Evolutionary conservation across 2,329 filamentous ascomycete genomes (phyloP).

Genomic region (Didymellaceae sp.): DNA sequence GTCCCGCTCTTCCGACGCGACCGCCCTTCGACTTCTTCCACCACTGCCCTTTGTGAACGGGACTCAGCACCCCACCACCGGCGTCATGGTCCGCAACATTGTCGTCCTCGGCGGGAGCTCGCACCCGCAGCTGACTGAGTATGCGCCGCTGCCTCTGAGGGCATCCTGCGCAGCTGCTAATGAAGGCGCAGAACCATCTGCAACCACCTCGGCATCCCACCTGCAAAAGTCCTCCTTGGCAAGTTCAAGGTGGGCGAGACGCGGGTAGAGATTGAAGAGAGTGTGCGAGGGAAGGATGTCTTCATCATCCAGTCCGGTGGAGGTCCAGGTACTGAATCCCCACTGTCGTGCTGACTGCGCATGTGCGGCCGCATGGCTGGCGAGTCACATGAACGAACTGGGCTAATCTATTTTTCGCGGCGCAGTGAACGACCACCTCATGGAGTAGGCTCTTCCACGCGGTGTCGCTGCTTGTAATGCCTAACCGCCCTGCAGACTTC

Average conservation of each 20-base stretch:
- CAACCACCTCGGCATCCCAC: conserved; percentile 85
- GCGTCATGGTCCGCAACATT: conserved; percentile 87
- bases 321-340: conserved; percentile 62
- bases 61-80: conserved; percentile 18
- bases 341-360: not conserved
- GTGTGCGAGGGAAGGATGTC: conserved; percentile 93
- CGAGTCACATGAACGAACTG: conserved; percentile 9
- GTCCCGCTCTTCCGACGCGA: conserved; percentile 10
- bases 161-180: conserved; percentile 7
- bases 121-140: conserved; percentile 83
- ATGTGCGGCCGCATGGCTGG: not conserved
- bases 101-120: conserved; percentile 93
- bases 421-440: conserved; percentile 87
- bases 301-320: conserved; percentile 97
- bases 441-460: conserved; percentile 64
- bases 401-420: conserved; percentile 23
- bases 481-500: conserved; percentile 59
- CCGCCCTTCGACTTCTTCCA: conserved; percentile 13
- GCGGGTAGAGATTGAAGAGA: conserved; percentile 93
- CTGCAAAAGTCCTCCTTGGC: conserved; percentile 79
- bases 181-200: conserved; percentile 67
- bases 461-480: conserved; percentile 31
- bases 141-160: conserved; percentile 5
- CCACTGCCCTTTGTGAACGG: conserved; percentile 14
- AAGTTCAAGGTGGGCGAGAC: conserved; percentile 98